These are phyloP conservation scores for Pyrus pyrifolia DNA, from an alignment of 306 rosid species.

Conservation along the genomic window DNA sequence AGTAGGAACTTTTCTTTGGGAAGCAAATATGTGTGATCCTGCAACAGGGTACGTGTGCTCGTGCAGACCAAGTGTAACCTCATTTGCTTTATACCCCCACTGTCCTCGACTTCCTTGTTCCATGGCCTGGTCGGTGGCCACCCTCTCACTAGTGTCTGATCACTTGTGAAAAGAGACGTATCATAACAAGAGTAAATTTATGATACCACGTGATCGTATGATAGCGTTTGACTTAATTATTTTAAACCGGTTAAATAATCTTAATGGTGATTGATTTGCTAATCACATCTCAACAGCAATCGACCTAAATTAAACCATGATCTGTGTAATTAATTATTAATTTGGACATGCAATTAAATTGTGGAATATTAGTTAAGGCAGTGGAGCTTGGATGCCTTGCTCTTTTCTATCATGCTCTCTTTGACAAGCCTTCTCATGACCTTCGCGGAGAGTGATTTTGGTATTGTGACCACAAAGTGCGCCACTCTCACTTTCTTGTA, in stretches of 20 bases:
- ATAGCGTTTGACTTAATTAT: not conserved
- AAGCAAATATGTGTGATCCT: not conserved
- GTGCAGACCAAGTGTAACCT: not conserved
- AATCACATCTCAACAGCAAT: too few relatives aligned
- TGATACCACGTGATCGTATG: not conserved
- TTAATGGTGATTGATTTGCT: not conserved
- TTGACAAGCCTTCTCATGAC: slow-evolving; percentile 77
- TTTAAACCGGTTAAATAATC: not conserved
- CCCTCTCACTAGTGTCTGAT: not conserved
- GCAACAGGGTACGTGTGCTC: not conserved
- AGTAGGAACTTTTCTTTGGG: not conserved
- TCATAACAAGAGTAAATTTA: too few relatives aligned
- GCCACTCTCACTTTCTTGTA: slow-evolving; percentile 82
- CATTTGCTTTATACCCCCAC: not conserved
- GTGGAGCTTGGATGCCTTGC: slow-evolving; percentile 23
- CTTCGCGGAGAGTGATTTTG: slow-evolving; percentile 91
- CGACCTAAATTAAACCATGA: not conserved
- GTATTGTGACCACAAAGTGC: slow-evolving; percentile 67
- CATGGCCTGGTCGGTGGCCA: not conserved
- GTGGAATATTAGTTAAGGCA: not conserved
- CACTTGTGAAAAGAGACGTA: too few relatives aligned
- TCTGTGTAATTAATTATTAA: not conserved
- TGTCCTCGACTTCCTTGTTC: not conserved
- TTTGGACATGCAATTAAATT: not conserved
- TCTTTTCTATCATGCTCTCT: slow-evolving; percentile 46